A percentile compares a stretch with the other conserved stretches of the same genome.
Conservation (phyloP, 1,139 yeast genomes). For the Scheffersomyces titani region DNA sequence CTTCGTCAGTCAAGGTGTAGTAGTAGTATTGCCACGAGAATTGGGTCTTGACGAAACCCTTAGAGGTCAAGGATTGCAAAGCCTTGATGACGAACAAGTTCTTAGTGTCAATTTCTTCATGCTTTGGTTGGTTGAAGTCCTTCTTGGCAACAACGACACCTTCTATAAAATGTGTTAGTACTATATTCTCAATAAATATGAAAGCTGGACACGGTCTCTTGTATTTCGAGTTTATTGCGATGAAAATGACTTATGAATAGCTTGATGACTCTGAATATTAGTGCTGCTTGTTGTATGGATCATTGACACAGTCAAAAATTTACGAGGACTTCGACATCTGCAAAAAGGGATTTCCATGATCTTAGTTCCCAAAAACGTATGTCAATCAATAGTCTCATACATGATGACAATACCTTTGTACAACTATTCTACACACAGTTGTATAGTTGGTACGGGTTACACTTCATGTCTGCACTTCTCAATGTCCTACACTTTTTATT, state of each 20-base stretch:
- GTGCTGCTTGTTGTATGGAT: neutral
- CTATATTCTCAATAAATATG: constrained; percentile 1
- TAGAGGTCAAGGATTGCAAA: constrained; percentile 97
- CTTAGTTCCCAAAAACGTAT: too few relatives aligned
- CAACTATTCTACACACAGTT: neutral
- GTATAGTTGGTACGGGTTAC: neutral
- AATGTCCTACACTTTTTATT: neutral
- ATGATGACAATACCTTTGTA: too few relatives aligned
- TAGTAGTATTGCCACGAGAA: constrained; percentile 99
- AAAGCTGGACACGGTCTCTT: neutral
- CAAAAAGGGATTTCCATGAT: neutral
- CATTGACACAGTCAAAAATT: neutral
- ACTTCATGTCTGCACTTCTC: neutral
- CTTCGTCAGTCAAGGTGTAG: constrained; percentile 99
- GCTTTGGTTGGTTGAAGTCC: constrained; percentile 97
- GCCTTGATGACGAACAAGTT: constrained; percentile 99
- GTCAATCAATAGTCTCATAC: too few relatives aligned
- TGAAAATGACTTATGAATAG: neutral
- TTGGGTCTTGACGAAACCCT: constrained; percentile 99
- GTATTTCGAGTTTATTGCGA: neutral
- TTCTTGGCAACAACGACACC: constrained; percentile 99
- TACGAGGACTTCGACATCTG: neutral
- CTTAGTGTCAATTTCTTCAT: constrained; percentile 97
- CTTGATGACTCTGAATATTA: neutral
- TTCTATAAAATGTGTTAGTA: constrained; percentile 57